Evolutionary conservation across 768 basidiomycete genomes (phyloP), one percentile per base, ranked within the genome.

Genomic region (Chalciporus chontae): DNA sequence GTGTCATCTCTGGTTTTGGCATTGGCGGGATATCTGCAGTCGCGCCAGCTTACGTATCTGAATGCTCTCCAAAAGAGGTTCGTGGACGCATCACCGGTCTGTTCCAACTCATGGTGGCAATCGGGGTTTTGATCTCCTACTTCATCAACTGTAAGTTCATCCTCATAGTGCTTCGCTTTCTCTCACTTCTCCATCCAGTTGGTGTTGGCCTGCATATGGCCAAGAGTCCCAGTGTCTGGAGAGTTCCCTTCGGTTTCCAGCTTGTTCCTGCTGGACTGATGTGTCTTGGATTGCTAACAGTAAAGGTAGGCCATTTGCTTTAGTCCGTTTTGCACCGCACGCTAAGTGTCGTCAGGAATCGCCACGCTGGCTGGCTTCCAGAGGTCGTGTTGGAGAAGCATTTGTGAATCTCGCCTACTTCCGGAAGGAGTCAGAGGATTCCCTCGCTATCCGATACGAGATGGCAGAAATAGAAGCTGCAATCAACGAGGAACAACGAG

Each of bases 1-100:
- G 91, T 50, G 85, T 90, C 37, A 71, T 92, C 44, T 80, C 85
- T 18, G 90, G 91, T 45, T 38, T 90, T 26, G 91, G 90, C 34
- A 84, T 93, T 43, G 91, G 92, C 57, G 85, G 77, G 6, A 90
- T 93, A 56, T 89, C 80, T n/a, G 81, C 84, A 15, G 85, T 92
- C 2, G 83, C 90, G 1, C 93, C 91, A 6, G 83, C 89, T 1
- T 94, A 81, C 61, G 90, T 93, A 17, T 85, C 87, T 9, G 93
- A 94, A 66, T 91, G 90, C 64, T 77, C 84, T 3, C 93, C 93
- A 5, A 94, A 92, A 64, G 77, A 89, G 17, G 87, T 91, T 7
- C 84, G 92, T 53, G 91, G 90, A 6, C 77, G 87, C 43, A 89
- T 93, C 56, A 91, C 88, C 0, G 90, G 90, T 39, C 61, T 88